Evolutionary conservation across 2,329 filamentous ascomycete genomes (phyloP).

Genomic region (Phyllosticta citribraziliensis): DNA sequence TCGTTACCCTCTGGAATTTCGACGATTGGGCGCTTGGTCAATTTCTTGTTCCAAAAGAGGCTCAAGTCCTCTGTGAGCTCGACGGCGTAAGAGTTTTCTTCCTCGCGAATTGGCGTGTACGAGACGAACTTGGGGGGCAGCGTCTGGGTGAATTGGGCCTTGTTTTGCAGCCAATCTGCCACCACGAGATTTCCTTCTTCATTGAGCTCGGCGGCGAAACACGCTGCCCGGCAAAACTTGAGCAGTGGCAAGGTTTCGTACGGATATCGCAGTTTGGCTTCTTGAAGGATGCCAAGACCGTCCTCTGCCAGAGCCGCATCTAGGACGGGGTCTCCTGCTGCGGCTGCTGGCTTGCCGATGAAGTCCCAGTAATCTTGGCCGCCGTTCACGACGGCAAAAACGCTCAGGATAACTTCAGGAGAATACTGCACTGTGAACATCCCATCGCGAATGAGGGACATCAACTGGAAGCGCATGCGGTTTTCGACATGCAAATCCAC

Average conservation of each 20-base stretch:
- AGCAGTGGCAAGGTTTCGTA: constrained; percentile 77
- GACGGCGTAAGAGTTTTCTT: constrained; percentile 75
- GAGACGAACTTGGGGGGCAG: constrained; percentile 62
- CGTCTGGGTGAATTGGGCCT: constrained; percentile 66
- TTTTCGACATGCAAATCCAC: not conserved
- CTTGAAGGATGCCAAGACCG: constrained; percentile 47
- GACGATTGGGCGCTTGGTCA: constrained; percentile 4
- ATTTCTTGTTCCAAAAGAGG: constrained; percentile 43
- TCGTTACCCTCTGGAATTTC: constrained; percentile 2
- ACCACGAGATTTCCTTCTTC: constrained; percentile 42
- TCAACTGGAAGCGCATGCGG: constrained; percentile 31
- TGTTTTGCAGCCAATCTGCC: constrained; percentile 55
- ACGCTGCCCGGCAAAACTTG: constrained; percentile 57
- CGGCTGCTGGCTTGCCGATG: constrained; percentile 10
- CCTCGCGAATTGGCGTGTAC: constrained; percentile 72
- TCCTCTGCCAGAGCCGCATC: constrained; percentile 48
- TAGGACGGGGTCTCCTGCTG: constrained; percentile 29
- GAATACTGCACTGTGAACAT: constrained; percentile 62
- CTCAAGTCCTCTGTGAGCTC: constrained; percentile 54
- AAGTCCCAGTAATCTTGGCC: constrained; percentile 30
- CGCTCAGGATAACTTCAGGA: constrained; percentile 56
- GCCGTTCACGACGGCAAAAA: constrained; percentile 54
- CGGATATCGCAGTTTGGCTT: constrained; percentile 69
- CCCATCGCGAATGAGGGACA: constrained; percentile 61
- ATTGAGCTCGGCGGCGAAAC: constrained; percentile 34